These are phyloP conservation scores for Escallonia herrerae DNA, from an alignment of 129 eudicot species.

Conservation along the genomic window DNA sequence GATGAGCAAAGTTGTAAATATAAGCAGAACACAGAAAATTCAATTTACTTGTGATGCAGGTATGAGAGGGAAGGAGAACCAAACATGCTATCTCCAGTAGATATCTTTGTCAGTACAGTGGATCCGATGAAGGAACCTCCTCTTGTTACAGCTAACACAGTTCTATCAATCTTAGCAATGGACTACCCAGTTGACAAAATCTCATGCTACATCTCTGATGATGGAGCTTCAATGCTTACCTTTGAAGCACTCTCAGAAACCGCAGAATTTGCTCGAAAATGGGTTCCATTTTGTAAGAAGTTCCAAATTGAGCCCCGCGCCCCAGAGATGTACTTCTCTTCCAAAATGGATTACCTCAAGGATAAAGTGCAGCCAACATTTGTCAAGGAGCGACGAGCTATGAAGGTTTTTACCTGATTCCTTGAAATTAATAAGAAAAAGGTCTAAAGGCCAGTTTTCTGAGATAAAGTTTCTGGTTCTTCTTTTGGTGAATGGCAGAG, in stretches of 20 bases:
- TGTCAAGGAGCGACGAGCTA: slow-evolving; percentile 91
- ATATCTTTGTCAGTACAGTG: slow-evolving; percentile 91
- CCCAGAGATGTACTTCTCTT: slow-evolving; percentile 90
- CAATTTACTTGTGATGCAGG: slow-evolving; percentile 44
- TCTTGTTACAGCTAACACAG: slow-evolving; percentile 84
- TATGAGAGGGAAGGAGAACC: slow-evolving; percentile 99
- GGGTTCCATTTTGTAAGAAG: slow-evolving; percentile 98
- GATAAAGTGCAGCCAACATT: slow-evolving; percentile 99
- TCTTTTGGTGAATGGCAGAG: slow-evolving; percentile 44
- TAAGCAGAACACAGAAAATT: background rate
- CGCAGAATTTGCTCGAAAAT: slow-evolving; percentile 91
- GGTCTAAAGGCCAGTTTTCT: background rate
- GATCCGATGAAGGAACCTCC: slow-evolving; percentile 99
- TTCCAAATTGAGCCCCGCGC: slow-evolving; percentile 95
- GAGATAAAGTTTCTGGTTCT: background rate
- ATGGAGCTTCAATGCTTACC: slow-evolving; percentile 97
- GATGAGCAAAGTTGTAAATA: too few species aligned
- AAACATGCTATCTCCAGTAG: slow-evolving; percentile 82
- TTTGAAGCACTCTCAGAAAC: slow-evolving; percentile 95
- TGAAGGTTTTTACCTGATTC: slow-evolving; percentile 55
- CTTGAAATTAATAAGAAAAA: background rate
- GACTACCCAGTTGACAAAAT: slow-evolving; percentile 93
- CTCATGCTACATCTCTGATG: slow-evolving; percentile 97
- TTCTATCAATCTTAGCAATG: slow-evolving; percentile 88
- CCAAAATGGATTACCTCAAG: slow-evolving; percentile 82